Conservation (phyloP, 352 stramenopile species). For the Pythium chondricola region DNA sequence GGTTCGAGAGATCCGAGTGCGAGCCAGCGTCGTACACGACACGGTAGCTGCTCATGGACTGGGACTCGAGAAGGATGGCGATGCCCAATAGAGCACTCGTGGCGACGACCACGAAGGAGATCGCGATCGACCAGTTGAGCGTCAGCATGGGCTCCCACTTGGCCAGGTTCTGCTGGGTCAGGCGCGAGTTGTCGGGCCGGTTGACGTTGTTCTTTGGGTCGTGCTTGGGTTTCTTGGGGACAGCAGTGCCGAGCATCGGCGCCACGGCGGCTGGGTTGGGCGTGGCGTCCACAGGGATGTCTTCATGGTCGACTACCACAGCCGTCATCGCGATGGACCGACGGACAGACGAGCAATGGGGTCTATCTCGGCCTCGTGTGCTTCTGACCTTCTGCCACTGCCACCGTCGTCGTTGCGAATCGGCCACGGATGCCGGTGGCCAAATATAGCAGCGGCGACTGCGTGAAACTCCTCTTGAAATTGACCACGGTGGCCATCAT, state of each 20-base stretch:
- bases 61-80: slow-evolving; percentile 40
- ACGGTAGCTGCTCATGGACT: slow-evolving; percentile 42
- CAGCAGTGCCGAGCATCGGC: slow-evolving; percentile 2
- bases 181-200: slow-evolving; percentile 41
- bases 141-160: slow-evolving; percentile 78
- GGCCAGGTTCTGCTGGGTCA: slow-evolving; percentile 56
- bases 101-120: slow-evolving; percentile 36
- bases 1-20: slow-evolving; percentile 17
- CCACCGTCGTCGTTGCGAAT: no score
- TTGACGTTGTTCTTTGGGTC: slow-evolving; percentile 23
- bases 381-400: no score
- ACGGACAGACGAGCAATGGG: no score
- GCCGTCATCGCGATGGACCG: no score
- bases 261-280: slow-evolving; percentile 4
- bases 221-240: background rate
- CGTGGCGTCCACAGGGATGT: slow-evolving; percentile 12
- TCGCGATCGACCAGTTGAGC: slow-evolving; percentile 48
- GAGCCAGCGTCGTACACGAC: slow-evolving; percentile 55
- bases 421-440: no score
- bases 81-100: slow-evolving; percentile 44
- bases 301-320: slow-evolving; percentile 20
- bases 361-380: no score
- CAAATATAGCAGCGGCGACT: no score
- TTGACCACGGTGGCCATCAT: no score
- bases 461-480: no score